A percentile compares a stretch with the other conserved stretches of the same genome.
These are phyloP conservation scores for Amaranthus tricolor DNA, from an alignment of 179 eudicot species.

Conservation along the genomic window DNA sequence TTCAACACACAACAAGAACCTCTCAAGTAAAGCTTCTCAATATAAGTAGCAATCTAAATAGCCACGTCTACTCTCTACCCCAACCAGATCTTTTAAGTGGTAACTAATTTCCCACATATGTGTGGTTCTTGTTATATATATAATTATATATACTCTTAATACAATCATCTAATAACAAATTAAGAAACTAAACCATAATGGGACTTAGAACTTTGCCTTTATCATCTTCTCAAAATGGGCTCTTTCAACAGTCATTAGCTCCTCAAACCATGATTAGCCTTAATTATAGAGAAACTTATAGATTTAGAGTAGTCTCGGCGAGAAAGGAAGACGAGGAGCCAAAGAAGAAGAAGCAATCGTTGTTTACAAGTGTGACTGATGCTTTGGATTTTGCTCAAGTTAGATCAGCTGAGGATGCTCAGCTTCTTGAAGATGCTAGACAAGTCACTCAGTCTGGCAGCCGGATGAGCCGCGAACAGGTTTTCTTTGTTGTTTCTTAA, in stretches of 20 bases:
- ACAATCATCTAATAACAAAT: not conserved
- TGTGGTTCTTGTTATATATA: slow-evolving; percentile 13
- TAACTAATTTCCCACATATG: slow-evolving; percentile 4
- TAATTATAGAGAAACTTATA: slow-evolving; percentile 18
- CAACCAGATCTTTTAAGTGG: slow-evolving; percentile 35
- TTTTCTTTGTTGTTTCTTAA: slow-evolving; percentile 4
- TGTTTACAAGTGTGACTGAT: slow-evolving; percentile 74
- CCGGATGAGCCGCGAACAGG: slow-evolving; percentile 75
- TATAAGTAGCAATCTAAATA: slow-evolving; percentile 27
- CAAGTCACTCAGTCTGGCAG: slow-evolving; percentile 69
- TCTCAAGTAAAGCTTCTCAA: slow-evolving; percentile 13
- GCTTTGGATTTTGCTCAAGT: slow-evolving; percentile 91
- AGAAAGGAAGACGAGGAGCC: slow-evolving; percentile 41
- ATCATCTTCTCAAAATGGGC: slow-evolving; percentile 49
- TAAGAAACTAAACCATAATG: slow-evolving; percentile 30
- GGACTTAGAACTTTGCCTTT: slow-evolving; percentile 53
- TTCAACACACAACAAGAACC: not conserved
- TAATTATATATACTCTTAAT: not conserved
- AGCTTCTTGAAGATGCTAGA: slow-evolving; percentile 77
- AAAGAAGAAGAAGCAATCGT: slow-evolving; percentile 51
- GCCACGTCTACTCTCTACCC: slow-evolving; percentile 37
- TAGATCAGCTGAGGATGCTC: slow-evolving; percentile 74
- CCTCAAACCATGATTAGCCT: slow-evolving; percentile 22
- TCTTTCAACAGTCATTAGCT: slow-evolving; percentile 27
- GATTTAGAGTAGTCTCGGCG: slow-evolving; percentile 27